These are phyloP conservation scores for Tolypocladium capitatum DNA, from an alignment of 2,329 filamentous ascomycete species.

Conservation along the genomic window DNA sequence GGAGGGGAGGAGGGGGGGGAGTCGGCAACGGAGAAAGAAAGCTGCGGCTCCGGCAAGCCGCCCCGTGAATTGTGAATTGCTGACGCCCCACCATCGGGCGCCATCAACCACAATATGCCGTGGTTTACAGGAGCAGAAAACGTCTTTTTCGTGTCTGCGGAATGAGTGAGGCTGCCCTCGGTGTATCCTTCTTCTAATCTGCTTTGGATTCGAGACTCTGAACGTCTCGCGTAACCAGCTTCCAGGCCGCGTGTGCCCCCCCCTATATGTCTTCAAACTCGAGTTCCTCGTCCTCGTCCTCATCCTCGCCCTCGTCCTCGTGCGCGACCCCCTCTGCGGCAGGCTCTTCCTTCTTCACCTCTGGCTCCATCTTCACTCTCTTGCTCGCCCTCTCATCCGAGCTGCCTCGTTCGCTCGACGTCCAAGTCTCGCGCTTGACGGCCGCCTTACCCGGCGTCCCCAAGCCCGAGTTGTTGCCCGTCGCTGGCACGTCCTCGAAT, in stretches of 20 bases:
- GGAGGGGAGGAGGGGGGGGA: too few species aligned
- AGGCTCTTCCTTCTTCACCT: conserved; percentile 23
- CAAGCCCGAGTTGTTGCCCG: conserved; percentile 15
- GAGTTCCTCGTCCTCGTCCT: conserved; percentile 38
- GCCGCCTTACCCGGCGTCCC: conserved; percentile 18
- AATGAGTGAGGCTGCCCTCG: neutral
- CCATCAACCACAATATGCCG: neutral
- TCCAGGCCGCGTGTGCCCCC: too few species aligned
- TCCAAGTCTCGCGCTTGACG: conserved; percentile 17
- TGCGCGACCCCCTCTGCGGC: conserved; percentile 31
- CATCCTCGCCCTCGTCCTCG: conserved; percentile 32
- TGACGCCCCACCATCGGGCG: neutral
- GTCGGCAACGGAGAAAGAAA: neutral
- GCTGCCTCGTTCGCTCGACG: conserved; percentile 10
- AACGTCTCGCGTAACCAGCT: neutral
- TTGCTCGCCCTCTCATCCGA: conserved; percentile 39
- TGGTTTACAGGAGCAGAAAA: neutral
- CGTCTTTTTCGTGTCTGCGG: neutral
- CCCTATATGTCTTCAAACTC: conserved; percentile 45
- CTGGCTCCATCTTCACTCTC: conserved; percentile 44
- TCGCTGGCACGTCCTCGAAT: conserved; percentile 37
- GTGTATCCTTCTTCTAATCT: neutral
- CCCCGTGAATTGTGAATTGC: neutral
- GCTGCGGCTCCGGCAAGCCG: neutral
- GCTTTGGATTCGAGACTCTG: neutral